Evolutionary conservation across 257 asterid genomes (phyloP).

Genomic region (Rauvolfia tetraphylla): DNA sequence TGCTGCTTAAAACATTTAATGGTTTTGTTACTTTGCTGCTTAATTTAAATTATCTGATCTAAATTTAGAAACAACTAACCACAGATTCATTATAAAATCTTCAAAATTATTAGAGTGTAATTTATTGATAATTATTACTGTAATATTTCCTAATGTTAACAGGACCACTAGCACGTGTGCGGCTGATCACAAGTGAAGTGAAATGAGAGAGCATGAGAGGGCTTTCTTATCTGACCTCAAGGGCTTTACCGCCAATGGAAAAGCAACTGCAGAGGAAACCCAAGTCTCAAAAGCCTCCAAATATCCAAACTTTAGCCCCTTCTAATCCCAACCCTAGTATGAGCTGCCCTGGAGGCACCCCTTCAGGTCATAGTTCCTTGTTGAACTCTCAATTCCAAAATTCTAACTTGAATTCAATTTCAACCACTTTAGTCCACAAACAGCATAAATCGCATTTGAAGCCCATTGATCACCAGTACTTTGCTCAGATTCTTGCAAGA

Average conservation of each 20-base stretch:
- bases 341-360: constrained; percentile 19
- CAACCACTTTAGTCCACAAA: constrained; percentile 22
- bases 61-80: no score
- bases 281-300: constrained; percentile 23
- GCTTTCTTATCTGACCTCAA: constrained; percentile 56
- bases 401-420: constrained; percentile 29
- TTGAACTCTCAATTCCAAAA: constrained; percentile 20
- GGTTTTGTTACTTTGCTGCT: no score
- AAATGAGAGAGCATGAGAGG: constrained; percentile 49
- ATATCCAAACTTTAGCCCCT: constrained; percentile 19
- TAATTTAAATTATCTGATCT: no score
- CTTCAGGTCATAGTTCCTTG: constrained; percentile 37
- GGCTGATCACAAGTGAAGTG: no score
- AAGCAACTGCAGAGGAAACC: constrained; percentile 26
- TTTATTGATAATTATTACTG: no score
- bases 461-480: constrained; percentile 47
- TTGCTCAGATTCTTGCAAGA: constrained; percentile 51
- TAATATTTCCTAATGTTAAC: no score
- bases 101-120: no score
- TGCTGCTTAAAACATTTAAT: no score
- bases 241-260: constrained; percentile 42
- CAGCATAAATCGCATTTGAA: constrained; percentile 19
- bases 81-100: no score
- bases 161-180: no score
- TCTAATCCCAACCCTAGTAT: constrained; percentile 9